Evolutionary conservation across 768 basidiomycete genomes (phyloP).

Genomic region (Tulasnella sp.): DNA sequence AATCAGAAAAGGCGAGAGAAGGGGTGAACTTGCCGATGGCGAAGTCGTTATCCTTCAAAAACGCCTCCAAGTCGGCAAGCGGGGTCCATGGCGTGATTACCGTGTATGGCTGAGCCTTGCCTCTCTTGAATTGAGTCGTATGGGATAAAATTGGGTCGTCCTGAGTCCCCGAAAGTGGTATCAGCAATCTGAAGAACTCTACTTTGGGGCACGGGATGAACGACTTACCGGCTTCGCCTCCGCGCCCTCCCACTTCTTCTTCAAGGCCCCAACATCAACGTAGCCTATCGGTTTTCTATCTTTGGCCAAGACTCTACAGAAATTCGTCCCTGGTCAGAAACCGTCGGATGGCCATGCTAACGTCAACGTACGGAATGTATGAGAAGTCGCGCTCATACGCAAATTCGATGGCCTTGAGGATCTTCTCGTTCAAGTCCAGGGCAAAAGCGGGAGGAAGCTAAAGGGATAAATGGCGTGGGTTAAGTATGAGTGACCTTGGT

Average conservation of each 20-base stretch:
- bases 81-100: conserved; percentile 78
- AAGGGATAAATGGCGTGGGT: conserved; percentile 26
- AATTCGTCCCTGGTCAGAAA: not conserved
- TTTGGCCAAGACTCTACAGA: conserved; percentile 65
- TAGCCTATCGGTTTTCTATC: conserved; percentile 77
- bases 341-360: conserved; percentile 29
- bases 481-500: conserved; percentile 36
- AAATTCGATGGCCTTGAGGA: conserved; percentile 73
- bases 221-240: conserved; percentile 66
- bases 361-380: conserved; percentile 69
- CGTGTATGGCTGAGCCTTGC: conserved; percentile 60
- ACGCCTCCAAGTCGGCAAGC: conserved; percentile 74
- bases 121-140: conserved; percentile 72
- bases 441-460: conserved; percentile 74
- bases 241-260: conserved; percentile 73
- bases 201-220: conserved; percentile 2
- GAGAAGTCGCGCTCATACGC: conserved; percentile 95
- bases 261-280: conserved; percentile 70
- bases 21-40: conserved; percentile 56
- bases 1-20: not conserved
- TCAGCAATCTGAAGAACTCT: conserved; percentile 19
- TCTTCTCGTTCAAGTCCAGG: conserved; percentile 64
- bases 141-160: conserved; percentile 64
- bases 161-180: conserved; percentile 40
- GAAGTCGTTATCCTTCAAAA: conserved; percentile 68